phyloP scores from a whole-genome alignment of 257 asterid species.

The Oldenlandia corymbosa region DNA sequence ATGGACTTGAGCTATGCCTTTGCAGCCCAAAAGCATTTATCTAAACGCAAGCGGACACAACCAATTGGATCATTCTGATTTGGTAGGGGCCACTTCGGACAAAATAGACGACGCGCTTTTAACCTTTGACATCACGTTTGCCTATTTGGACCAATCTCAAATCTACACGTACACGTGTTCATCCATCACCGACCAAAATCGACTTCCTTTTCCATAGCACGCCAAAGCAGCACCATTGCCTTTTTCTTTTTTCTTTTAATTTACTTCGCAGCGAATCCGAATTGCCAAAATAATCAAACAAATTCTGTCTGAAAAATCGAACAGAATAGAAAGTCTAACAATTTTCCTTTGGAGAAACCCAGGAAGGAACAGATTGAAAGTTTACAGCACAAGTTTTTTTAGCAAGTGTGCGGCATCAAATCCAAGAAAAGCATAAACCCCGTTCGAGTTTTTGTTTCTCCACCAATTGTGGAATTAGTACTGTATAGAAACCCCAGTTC shows the following conservation, averaged over 20 bases:
- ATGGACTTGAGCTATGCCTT: no score
- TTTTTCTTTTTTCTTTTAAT: no score
- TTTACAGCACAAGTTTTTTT: neutral
- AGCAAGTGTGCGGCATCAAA: slow-evolving; percentile 8
- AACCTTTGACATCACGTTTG: neutral
- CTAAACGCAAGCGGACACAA: neutral
- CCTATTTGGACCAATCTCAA: neutral
- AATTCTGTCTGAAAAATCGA: no score
- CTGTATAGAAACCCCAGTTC: slow-evolving; percentile 5
- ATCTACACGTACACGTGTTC: neutral
- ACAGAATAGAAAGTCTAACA: no score
- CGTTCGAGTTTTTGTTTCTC: neutral
- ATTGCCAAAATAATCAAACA: neutral
- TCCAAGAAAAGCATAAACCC: slow-evolving; percentile 30
- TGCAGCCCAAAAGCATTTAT: no score
- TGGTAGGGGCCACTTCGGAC: neutral
- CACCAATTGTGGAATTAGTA: neutral
- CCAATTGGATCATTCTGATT: no score
- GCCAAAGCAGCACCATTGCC: neutral
- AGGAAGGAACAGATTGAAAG: neutral
- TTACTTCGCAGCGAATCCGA: neutral
- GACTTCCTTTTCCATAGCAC: slow-evolving; percentile 3
- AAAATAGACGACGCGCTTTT: neutral
- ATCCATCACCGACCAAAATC: neutral
- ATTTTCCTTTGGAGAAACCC: neutral